These are phyloP conservation scores for Porcisia deanei DNA, from an alignment of 208 protist genomes.

Conservation along the genomic window DNA sequence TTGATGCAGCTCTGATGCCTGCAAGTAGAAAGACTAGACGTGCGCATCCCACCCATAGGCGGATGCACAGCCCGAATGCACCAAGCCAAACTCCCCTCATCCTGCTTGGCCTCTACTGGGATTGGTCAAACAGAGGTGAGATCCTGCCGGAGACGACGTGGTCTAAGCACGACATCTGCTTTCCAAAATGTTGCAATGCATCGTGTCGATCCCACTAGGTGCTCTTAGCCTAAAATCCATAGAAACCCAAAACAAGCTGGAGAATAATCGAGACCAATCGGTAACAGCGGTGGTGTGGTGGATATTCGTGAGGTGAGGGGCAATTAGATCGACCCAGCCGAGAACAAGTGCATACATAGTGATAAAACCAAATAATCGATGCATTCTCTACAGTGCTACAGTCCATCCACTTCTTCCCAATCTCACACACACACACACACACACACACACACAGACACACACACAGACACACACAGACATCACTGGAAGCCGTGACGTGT, in stretches of 20 bases:
- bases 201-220: neutral
- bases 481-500: too few species aligned
- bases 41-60: neutral
- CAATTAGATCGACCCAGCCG: too few species aligned
- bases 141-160: neutral
- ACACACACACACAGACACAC: neutral
- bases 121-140: neutral
- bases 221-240: neutral
- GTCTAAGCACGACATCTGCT: neutral
- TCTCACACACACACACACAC: slow-evolving; percentile 2
- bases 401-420: neutral
- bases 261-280: neutral
- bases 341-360: neutral
- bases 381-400: neutral
- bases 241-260: neutral
- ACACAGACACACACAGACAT: slow-evolving; percentile 4
- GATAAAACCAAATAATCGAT: too few species aligned
- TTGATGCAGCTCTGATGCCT: neutral
- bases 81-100: neutral
- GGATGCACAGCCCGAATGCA: neutral
- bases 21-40: neutral
- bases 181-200: neutral
- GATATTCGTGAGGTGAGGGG: neutral
- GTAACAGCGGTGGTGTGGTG: neutral
- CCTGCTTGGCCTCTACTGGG: neutral